Evolutionary conservation across 768 basidiomycete genomes (phyloP).

Genomic region (Boletus huronensis): DNA sequence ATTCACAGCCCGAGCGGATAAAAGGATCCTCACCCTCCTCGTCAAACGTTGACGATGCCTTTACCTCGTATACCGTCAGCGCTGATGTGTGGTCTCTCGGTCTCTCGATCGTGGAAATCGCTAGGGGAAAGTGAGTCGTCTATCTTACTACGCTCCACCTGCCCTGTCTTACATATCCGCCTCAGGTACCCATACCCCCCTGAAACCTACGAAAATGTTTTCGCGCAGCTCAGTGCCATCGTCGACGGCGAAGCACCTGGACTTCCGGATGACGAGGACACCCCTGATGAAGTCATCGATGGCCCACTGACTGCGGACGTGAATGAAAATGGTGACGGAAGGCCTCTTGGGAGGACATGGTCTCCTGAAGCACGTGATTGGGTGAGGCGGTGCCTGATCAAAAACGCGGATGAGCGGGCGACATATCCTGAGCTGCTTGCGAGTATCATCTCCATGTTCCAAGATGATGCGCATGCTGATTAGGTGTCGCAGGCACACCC

Average conservation of each 20-base stretch:
- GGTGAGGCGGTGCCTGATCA: conserved; percentile 75
- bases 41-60: conserved; percentile 30
- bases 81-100: conserved; percentile 99
- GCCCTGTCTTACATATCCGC: conserved; percentile 1
- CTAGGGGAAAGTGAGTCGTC: conserved; percentile 53
- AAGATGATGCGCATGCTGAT: not conserved
- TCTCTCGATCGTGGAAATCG: conserved; percentile 89
- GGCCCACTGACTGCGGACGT: conserved; percentile 4
- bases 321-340: conserved; percentile 15
- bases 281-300: conserved; percentile 10
- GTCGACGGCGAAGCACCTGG: conserved; percentile 92
- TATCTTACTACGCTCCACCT: not conserved
- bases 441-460: conserved; percentile 25
- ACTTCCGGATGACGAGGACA: conserved; percentile 58
- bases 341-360: conserved; percentile 22
- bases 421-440: conserved; percentile 82
- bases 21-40: conserved; percentile 72
- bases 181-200: conserved; percentile 88
- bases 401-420: conserved; percentile 74
- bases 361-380: conserved; percentile 68
- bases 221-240: conserved; percentile 95
- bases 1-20: conserved; percentile 84
- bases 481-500: conserved; percentile 57
- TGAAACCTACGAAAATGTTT: conserved; percentile 95
- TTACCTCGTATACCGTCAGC: conserved; percentile 81